These are phyloP conservation scores for Mortierella polycephala DNA, from an alignment of 371 early-diverging fungal species.

Conservation along the genomic window DNA sequence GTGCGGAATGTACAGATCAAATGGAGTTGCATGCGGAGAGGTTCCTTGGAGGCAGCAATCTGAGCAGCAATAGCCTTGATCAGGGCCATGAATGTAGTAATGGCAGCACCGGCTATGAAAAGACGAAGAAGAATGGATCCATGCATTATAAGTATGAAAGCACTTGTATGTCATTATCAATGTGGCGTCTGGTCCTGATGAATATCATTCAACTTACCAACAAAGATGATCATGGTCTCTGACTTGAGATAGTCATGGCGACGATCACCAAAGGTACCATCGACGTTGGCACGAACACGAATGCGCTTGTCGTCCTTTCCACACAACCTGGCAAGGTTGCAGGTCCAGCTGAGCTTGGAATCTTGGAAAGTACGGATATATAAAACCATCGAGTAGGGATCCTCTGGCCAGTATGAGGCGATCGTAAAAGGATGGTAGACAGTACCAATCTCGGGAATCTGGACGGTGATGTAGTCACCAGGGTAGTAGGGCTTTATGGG, in stretches of 20 bases:
- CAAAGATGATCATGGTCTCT: constrained; percentile 39
- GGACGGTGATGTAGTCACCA: constrained; percentile 42
- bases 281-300: constrained; percentile 33
- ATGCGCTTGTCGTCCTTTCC: constrained; percentile 45
- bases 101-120: constrained; percentile 41
- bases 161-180: too few relatives aligned
- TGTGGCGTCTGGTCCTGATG: too few relatives aligned
- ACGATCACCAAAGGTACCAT: constrained; percentile 52
- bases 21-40: constrained; percentile 39
- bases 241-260: constrained; percentile 51
- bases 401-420: constrained; percentile 53
- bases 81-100: constrained; percentile 36
- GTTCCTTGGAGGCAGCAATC: constrained; percentile 27
- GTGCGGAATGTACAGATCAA: constrained; percentile 52
- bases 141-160: too few relatives aligned
- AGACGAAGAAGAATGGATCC: not conserved
- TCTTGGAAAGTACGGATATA: constrained; percentile 39
- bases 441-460: constrained; percentile 32
- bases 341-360: constrained; percentile 38
- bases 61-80: constrained; percentile 50
- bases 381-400: constrained; percentile 44
- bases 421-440: constrained; percentile 52
- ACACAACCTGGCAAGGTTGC: constrained; percentile 27
- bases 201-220: constrained; percentile 15
- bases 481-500: constrained; percentile 52